Percentiles rank a stretch among this genome's conserved stretches.
phyloP scores from a whole-genome alignment of 768 basidiomycete genomes.

The Agrocybe chaxingu region DNA sequence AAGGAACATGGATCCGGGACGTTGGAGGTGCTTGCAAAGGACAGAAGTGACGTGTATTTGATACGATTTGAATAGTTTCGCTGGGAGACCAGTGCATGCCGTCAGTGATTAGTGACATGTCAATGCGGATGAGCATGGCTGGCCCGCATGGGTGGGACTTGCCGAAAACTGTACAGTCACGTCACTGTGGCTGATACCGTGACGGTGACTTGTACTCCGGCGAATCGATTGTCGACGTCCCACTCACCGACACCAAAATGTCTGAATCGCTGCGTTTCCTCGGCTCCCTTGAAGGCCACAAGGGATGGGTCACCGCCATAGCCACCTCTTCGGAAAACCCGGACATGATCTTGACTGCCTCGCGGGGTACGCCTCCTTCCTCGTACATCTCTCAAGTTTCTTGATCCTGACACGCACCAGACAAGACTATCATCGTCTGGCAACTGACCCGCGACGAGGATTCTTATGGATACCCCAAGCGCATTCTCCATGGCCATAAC shows the following conservation, averaged over 20 bases:
- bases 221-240: slow-evolving; percentile 26
- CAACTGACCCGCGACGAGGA: slow-evolving; percentile 92
- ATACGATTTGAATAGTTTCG: no score
- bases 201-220: slow-evolving; percentile 29
- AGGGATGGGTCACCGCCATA: slow-evolving; percentile 98
- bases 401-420: slow-evolving; percentile 42
- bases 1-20: no score
- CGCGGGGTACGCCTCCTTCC: slow-evolving; percentile 66
- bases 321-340: slow-evolving; percentile 99
- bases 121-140: no score
- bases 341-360: slow-evolving; percentile 98
- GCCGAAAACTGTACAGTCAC: slow-evolving; percentile 49
- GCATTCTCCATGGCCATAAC: slow-evolving; percentile 97
- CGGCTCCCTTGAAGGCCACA: slow-evolving; percentile 89
- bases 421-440: slow-evolving; percentile 99
- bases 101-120: no score
- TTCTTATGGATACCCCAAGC: slow-evolving; percentile 93
- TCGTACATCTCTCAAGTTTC: slow-evolving; percentile 11
- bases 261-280: slow-evolving; percentile 86
- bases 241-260: slow-evolving; percentile 48
- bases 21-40: no score
- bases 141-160: no score
- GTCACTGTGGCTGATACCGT: slow-evolving; percentile 62
- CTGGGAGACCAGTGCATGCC: no score
- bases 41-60: neutral